phyloP scores from a whole-genome alignment of 129 eudicot species.

The Lactuca saligna region DNA sequence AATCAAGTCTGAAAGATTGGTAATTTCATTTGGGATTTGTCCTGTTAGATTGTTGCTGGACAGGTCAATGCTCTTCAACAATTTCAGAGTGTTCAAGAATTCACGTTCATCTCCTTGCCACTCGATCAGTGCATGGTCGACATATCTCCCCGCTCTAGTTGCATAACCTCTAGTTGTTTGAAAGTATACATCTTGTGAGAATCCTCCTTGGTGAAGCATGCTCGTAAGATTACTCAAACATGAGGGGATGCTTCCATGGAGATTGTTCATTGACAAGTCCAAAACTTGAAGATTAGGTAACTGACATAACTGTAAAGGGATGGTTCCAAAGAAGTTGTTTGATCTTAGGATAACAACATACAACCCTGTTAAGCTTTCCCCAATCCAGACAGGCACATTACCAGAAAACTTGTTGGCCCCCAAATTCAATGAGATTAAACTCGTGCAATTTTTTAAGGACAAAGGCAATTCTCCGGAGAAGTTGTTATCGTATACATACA shows the following conservation, averaged over 20 bases:
- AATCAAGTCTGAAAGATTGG: too few species aligned
- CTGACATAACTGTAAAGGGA: constrained; percentile 8
- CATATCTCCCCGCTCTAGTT: too few species aligned
- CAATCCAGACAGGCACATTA: background rate
- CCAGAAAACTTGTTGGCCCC: background rate
- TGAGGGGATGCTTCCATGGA: background rate
- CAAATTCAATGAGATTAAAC: background rate
- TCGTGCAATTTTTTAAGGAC: background rate
- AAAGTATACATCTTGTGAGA: background rate
- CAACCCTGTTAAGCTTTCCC: background rate
- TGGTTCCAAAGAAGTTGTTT: background rate
- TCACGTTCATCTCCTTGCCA: too few species aligned
- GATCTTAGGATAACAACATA: background rate
- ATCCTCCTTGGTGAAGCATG: constrained; percentile 20
- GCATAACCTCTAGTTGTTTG: too few species aligned
- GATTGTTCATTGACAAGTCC: constrained; percentile 26
- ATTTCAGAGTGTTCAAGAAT: too few species aligned
- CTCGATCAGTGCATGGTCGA: background rate
- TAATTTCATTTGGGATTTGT: too few species aligned
- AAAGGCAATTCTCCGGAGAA: too few species aligned
- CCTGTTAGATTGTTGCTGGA: too few species aligned
- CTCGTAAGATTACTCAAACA: background rate
- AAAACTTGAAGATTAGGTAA: constrained; percentile 12
- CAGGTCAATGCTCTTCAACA: too few species aligned
- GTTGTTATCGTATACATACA: constrained; percentile 12